Evolutionary conservation across 345 rosid species (phyloP).

Genomic region (Linum lewisii): DNA sequence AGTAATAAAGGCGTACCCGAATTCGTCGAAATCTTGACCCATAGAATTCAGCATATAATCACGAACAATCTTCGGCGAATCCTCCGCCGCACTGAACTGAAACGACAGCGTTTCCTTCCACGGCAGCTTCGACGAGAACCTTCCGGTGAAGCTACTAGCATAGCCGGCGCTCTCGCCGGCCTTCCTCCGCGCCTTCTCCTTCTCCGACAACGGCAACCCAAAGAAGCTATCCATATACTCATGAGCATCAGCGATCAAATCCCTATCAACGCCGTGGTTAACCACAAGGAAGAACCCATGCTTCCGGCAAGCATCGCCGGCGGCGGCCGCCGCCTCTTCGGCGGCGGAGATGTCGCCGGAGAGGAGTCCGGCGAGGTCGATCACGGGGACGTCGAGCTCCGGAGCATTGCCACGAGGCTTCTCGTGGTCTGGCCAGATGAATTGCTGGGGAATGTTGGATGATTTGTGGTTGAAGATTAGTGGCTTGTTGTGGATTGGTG

Average conservation of each 20-base stretch:
- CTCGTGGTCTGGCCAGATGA: constrained; percentile 88
- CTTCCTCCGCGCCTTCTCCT: constrained; percentile 71
- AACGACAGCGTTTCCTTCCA: constrained; percentile 98
- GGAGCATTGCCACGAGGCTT: constrained; percentile 42
- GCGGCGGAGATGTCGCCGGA: constrained; percentile 45
- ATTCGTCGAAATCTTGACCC: constrained; percentile 54
- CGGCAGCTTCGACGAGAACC: constrained; percentile 82
- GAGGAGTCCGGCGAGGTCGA: constrained; percentile 54
- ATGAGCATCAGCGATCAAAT: constrained; percentile 58
- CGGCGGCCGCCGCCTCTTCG: constrained; percentile 47
- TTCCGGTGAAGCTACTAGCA: constrained; percentile 94
- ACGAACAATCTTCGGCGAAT: constrained; percentile 34
- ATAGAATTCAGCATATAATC: constrained; percentile 47
- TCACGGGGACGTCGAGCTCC: constrained; percentile 64
- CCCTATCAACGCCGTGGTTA: constrained; percentile 70
- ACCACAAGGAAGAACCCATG: constrained; percentile 90
- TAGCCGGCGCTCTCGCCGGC: constrained; percentile 79
- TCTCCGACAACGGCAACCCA: constrained; percentile 54
- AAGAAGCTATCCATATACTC: constrained; percentile 61
- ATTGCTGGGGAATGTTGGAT: constrained; percentile 49
- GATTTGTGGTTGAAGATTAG: constrained; percentile 64
- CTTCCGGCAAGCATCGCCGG: constrained; percentile 56
- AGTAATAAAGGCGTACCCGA: constrained; percentile 64
- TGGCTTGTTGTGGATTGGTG: constrained; percentile 12
- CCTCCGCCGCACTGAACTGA: constrained; percentile 38